Conservation (phyloP, 192 early-diverging fungal species). For the Coemansia sp. region DNA sequence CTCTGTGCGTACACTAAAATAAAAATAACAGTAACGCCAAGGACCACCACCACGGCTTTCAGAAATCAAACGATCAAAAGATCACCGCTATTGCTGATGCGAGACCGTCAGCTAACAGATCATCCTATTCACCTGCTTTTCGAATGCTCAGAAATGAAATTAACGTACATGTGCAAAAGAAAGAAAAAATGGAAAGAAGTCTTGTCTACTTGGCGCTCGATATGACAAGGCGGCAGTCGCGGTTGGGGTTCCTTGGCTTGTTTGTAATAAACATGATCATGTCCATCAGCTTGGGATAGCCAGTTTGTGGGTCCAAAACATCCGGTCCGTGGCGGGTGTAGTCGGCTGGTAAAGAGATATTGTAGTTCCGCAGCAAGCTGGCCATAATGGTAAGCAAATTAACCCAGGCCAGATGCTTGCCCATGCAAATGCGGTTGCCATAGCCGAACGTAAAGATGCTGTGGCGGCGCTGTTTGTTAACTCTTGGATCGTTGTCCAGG, state of each 20-base stretch:
- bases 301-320: conserved; percentile 11
- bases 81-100: too few species aligned
- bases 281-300: conserved; percentile 26
- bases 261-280: conserved; percentile 16
- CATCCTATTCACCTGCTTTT: too few species aligned
- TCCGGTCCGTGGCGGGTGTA: conserved; percentile 16
- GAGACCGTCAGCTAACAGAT: too few species aligned
- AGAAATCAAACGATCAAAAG: too few species aligned
- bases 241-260: conserved; percentile 23
- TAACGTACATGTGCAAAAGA: too few species aligned
- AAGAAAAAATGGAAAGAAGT: background rate
- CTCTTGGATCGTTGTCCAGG: conserved; percentile 7
- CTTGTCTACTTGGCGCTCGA: background rate
- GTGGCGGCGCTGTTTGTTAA: conserved; percentile 7
- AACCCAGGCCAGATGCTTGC: conserved; percentile 34
- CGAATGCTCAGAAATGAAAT: too few species aligned
- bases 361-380: conserved; percentile 28
- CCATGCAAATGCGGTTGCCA: conserved; percentile 34
- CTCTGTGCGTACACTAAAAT: too few species aligned
- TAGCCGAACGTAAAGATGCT: conserved; percentile 39
- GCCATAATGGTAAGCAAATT: conserved; percentile 35
- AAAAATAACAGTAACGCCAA: too few species aligned
- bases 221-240: conserved; percentile 27
- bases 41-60: too few species aligned
- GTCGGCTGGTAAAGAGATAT: conserved; percentile 11